A percentile compares a stretch with the other conserved stretches of the same genome.
These are phyloP conservation scores for Ormosia emarginata DNA, from an alignment of 306 rosid species.

Conservation along the genomic window DNA sequence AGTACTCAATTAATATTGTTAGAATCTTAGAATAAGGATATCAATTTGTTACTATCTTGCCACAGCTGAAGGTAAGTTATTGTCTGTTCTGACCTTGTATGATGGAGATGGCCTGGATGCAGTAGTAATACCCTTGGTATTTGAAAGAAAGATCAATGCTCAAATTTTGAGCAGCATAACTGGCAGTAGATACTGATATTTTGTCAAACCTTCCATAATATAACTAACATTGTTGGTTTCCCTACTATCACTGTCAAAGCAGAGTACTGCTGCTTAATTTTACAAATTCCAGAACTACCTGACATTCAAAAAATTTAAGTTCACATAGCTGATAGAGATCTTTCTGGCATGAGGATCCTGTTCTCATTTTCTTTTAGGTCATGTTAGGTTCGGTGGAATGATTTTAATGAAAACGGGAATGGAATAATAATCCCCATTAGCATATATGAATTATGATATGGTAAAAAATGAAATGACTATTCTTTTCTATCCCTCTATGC, in stretches of 20 bases:
- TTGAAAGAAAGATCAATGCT: conserved; percentile 6
- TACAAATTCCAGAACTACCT: background rate
- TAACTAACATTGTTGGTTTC: background rate
- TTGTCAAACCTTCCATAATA: background rate
- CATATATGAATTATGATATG: background rate
- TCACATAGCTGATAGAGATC: background rate
- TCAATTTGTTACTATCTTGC: background rate
- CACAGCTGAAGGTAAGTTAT: background rate
- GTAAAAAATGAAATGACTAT: background rate
- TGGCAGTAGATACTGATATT: background rate
- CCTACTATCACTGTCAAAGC: background rate
- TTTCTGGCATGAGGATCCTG: background rate
- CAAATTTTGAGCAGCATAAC: background rate
- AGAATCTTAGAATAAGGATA: background rate
- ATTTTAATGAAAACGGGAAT: background rate
- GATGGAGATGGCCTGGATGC: background rate
- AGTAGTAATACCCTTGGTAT: background rate
- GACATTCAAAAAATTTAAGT: background rate
- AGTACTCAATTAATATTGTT: background rate
- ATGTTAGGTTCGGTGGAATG: background rate
- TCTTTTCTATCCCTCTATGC: background rate
- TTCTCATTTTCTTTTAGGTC: background rate
- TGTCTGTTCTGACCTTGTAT: background rate
- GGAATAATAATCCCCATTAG: background rate
- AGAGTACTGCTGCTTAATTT: background rate